A percentile compares a stretch with the other conserved stretches of the same genome.
Evolutionary conservation across 495 filamentous ascomycete genomes (phyloP).

Genomic region (Hypoxylon rickii): DNA sequence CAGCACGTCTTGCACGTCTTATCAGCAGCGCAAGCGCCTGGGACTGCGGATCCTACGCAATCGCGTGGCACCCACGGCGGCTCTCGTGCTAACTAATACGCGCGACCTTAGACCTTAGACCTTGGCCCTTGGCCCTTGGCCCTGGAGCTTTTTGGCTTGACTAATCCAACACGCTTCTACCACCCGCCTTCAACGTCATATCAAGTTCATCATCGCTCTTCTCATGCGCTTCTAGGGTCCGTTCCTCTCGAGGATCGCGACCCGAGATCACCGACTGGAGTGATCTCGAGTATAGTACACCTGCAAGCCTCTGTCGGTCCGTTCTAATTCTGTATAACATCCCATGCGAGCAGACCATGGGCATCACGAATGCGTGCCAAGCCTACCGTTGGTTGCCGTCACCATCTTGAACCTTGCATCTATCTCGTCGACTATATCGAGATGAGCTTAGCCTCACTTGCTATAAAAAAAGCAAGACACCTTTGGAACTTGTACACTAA

Average conservation of each 20-base stretch:
- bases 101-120: too few species aligned
- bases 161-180: constrained; percentile 12
- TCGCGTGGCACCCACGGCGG: constrained; percentile 26
- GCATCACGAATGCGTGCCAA: constrained; percentile 13
- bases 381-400: constrained; percentile 14
- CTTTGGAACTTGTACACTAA: constrained; percentile 25
- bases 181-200: constrained; percentile 19
- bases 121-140: too few species aligned
- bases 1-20: too few species aligned
- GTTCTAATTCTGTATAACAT: constrained; percentile 9
- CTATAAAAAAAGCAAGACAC: background rate
- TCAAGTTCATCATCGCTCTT: background rate
- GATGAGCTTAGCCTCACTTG: constrained; percentile 16
- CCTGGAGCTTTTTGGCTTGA: too few species aligned
- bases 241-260: constrained; percentile 1
- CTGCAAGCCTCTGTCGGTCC: constrained; percentile 4
- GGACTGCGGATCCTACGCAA: constrained; percentile 19
- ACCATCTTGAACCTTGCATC: constrained; percentile 16
- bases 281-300: constrained; percentile 13
- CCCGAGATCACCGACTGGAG: constrained; percentile 13
- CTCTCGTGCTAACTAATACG: constrained; percentile 18
- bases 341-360: background rate
- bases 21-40: constrained; percentile 21
- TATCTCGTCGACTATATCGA: constrained; percentile 20
- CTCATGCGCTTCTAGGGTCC: background rate